Evolutionary conservation across 169 alveolate genomes (phyloP), one percentile per base, ranked within the genome.

Genomic region (Plasmodium inui): DNA sequence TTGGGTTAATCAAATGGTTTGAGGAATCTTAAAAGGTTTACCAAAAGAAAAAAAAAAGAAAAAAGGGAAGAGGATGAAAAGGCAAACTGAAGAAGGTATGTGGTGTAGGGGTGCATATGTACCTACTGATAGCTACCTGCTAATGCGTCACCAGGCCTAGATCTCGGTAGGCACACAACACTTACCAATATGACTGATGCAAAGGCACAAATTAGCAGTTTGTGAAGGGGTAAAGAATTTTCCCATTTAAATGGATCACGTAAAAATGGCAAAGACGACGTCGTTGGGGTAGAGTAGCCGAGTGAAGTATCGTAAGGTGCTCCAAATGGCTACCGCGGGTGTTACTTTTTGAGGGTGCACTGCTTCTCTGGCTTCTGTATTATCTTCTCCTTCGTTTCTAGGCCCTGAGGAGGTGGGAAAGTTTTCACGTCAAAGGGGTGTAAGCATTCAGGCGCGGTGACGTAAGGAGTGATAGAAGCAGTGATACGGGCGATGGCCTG

Each of bases 381-480:
- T 96, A 39, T 86, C 96, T 67, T 96, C 96, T 84, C 96, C 93
- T 73, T 95, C 78, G 88, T 96, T 96, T 94, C 95, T 70, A 67
- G 46, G 22, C 76, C 93, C 70, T 67, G 22, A 39, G 37, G 41
- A 14, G 28, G 26, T 57, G 17, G 19, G 17, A 17, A 72, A 19
- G 55, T 46, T 4, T 39, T 5, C 28, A 50, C 3, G 22, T 50
- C 19, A 26, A 50, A 50, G 9, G 17, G 61, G 61, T 50, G 61
- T 50, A 4, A 17, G 6, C 26, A 50, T 50, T 50, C 61, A 17
- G 7, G 61, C 19, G 61, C 61, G 61, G 19, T 50, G 61, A 50
- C 2, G 7, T 22, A 50, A 17, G 22, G 26, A 17, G 61, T 17
- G 19, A 0, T 17, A 50, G 61, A 6, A 6, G 44, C 44, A 37